phyloP scores from a whole-genome alignment of 2,329 filamentous ascomycete species.

The Rutstroemia sp. region DNA sequence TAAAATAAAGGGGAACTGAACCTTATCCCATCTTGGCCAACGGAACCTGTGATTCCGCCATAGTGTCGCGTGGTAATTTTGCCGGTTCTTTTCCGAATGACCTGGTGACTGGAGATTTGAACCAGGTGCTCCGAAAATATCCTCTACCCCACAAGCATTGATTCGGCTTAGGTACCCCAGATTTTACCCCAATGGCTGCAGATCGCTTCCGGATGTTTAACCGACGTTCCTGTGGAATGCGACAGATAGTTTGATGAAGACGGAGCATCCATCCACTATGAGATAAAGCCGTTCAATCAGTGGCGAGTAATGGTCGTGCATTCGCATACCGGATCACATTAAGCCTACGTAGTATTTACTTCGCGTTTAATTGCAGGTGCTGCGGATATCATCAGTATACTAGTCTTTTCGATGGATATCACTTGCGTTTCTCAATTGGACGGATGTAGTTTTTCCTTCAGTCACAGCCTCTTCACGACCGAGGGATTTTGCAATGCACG shows the following conservation, averaged over 20 bases:
- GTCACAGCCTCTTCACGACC: not conserved
- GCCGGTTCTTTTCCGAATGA: not conserved
- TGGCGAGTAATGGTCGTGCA: not conserved
- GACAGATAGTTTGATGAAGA: not conserved
- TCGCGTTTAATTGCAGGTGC: not conserved
- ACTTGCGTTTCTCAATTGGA: not conserved
- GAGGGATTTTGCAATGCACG: not conserved
- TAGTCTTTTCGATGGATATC: not conserved
- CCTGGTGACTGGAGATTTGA: not conserved
- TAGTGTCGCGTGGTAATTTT: not conserved
- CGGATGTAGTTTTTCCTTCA: not conserved
- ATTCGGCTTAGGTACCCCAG: constrained; percentile 2
- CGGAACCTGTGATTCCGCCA: not conserved
- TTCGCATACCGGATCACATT: not conserved
- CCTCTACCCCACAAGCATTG: not conserved
- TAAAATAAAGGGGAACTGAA: too few species aligned
- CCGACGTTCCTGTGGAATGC: constrained; percentile 1
- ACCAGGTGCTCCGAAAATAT: not conserved
- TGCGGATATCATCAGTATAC: not conserved
- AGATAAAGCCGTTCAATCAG: not conserved
- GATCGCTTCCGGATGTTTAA: constrained; percentile 1
- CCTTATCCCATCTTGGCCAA: too few species aligned
- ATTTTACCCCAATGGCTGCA: not conserved
- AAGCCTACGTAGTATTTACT: not conserved
- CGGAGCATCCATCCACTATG: not conserved